Evolutionary conservation across 768 basidiomycete species (phyloP).

Genomic region (Megacollybia marginata): DNA sequence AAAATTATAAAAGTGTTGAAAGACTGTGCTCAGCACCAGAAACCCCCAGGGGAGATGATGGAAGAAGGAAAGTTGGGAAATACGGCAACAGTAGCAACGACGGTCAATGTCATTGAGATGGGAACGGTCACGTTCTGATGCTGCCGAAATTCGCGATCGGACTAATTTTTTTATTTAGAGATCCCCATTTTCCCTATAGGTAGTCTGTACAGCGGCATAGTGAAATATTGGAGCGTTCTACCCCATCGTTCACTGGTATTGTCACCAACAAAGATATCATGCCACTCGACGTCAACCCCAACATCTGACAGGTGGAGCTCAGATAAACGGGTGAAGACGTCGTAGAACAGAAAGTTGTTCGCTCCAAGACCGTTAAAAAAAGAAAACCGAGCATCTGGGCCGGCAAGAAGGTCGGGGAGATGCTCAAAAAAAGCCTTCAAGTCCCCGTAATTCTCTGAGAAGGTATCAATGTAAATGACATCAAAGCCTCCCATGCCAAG

Average conservation of each 20-base stretch:
- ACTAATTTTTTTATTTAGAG: neutral
- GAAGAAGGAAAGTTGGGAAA: slow-evolving; percentile 1
- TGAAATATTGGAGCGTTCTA: slow-evolving; percentile 69
- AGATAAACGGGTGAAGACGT: slow-evolving; percentile 80
- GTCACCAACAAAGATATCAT: slow-evolving; percentile 63
- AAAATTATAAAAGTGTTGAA: neutral
- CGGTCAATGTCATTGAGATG: too few relatives aligned
- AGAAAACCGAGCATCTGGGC: slow-evolving; percentile 73
- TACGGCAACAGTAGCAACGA: too few relatives aligned
- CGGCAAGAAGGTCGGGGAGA: slow-evolving; percentile 68
- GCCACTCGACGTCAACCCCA: slow-evolving; percentile 77
- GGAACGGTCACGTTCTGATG: too few relatives aligned
- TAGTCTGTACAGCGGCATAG: slow-evolving; percentile 65
- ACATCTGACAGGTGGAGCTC: slow-evolving; percentile 81
- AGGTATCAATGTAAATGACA: slow-evolving; percentile 87
- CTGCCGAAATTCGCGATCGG: neutral
- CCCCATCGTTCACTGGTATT: slow-evolving; percentile 65
- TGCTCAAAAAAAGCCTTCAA: slow-evolving; percentile 77
- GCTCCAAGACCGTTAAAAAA: slow-evolving; percentile 98
- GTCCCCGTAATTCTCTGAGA: slow-evolving; percentile 81
- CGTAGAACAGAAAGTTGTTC: slow-evolving; percentile 85
- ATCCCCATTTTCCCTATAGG: slow-evolving; percentile 33
- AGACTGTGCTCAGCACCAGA: slow-evolving; percentile 3
- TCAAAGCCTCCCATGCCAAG: slow-evolving; percentile 72
- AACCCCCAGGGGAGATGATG: slow-evolving; percentile 5